A percentile compares a stretch with the other conserved stretches of the same genome.
These are phyloP conservation scores for Aspergillus coremiiformis DNA, from an alignment of 495 filamentous ascomycete species.

Conservation along the genomic window DNA sequence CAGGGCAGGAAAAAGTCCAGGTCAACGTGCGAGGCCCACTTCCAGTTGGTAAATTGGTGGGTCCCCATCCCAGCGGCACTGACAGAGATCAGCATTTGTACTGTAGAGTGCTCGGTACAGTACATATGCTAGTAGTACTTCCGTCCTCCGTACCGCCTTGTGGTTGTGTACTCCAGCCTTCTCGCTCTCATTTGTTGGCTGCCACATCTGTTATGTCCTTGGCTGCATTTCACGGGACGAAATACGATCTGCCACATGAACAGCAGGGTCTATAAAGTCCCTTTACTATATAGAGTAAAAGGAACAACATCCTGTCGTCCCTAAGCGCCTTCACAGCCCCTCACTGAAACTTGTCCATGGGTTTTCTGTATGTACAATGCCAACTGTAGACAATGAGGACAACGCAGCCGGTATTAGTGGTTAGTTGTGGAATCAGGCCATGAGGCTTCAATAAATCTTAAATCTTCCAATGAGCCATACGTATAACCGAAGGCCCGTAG, in stretches of 20 bases:
- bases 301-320: not conserved
- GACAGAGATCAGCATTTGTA: not conserved
- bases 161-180: not conserved
- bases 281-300: not conserved
- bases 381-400: not conserved
- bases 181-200: not conserved
- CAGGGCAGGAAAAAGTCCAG: slow-evolving; percentile 2
- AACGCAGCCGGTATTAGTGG: not conserved
- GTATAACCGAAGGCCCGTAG: too few relatives aligned
- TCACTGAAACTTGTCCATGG: not conserved
- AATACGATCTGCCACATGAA: not conserved
- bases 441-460: not conserved
- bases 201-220: not conserved
- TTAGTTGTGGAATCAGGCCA: slow-evolving; percentile 1
- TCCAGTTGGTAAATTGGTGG: not conserved
- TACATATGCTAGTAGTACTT: not conserved
- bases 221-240: not conserved
- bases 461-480: not conserved
- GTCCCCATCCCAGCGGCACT: not conserved
- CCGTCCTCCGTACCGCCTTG: not conserved
- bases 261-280: not conserved
- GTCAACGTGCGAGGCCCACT: slow-evolving; percentile 5
- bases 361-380: not conserved
- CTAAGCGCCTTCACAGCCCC: not conserved
- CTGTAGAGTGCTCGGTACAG: too few relatives aligned